Conservation (phyloP, 208 protist genomes). For the Porcisia hertigi region DNA sequence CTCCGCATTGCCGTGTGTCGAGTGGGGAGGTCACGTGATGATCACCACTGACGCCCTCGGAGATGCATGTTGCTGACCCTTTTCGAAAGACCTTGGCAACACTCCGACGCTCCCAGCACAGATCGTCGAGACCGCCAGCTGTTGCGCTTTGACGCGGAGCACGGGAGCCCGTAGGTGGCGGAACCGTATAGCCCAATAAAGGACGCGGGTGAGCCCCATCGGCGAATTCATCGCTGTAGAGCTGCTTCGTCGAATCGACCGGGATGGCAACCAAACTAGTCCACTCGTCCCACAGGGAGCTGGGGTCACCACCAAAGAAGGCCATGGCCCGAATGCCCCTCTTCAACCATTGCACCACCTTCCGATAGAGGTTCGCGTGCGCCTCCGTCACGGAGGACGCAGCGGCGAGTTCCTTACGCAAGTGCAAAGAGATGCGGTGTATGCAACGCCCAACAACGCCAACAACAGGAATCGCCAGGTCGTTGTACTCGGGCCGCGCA, state of each 20-base stretch:
- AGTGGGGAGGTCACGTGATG: background rate
- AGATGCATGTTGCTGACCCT: too few species aligned
- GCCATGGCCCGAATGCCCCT: background rate
- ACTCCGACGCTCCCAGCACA: constrained; percentile 22
- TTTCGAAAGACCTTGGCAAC: background rate
- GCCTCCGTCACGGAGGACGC: background rate
- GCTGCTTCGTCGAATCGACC: background rate
- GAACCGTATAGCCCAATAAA: constrained; percentile 11
- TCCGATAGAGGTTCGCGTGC: background rate
- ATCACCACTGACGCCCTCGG: too few species aligned
- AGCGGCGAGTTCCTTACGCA: background rate
- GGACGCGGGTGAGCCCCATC: background rate
- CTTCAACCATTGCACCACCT: constrained; percentile 11
- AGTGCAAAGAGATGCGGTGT: background rate
- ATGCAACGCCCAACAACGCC: constrained; percentile 1
- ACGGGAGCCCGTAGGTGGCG: background rate
- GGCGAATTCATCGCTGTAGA: background rate
- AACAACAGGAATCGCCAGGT: background rate
- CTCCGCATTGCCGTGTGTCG: background rate
- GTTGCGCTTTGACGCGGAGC: background rate
- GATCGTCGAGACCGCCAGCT: constrained; percentile 15
- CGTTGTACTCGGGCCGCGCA: background rate
- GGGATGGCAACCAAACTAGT: background rate
- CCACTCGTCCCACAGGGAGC: constrained; percentile 16
- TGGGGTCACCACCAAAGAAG: background rate